A percentile compares a stretch with the other conserved stretches of the same genome.
Conservation (phyloP, 2,329 filamentous ascomycete genomes). For the Colletotrichum noveboracense region DNA sequence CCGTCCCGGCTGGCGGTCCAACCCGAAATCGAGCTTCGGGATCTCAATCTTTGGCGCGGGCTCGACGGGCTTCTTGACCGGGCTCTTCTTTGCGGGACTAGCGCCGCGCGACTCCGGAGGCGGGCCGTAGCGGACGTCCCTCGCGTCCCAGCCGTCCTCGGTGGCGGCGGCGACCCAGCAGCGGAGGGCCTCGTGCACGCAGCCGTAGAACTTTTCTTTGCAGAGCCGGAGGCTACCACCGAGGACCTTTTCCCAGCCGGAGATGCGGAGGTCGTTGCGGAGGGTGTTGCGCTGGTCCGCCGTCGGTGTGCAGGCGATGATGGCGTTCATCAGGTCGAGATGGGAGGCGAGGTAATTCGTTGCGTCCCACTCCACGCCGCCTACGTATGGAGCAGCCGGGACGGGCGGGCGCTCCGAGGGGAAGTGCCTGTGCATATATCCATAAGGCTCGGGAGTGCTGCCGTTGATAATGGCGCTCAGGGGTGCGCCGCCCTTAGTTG, state of each 20-base stretch:
- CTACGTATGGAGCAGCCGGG: conserved; percentile 92
- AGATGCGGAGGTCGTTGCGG: conserved; percentile 78
- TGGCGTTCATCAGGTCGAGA: conserved; percentile 89
- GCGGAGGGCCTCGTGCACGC: conserved; percentile 85
- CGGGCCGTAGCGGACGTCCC: conserved; percentile 79
- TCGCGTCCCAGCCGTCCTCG: conserved; percentile 88
- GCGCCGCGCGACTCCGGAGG: conserved; percentile 41
- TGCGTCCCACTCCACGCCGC: conserved; percentile 97
- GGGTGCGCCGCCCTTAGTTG: conserved; percentile 28
- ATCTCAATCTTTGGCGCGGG: conserved; percentile 67
- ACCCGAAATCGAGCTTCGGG: conserved; percentile 58
- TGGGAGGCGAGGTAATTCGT: conserved; percentile 96
- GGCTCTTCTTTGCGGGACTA: conserved; percentile 53
- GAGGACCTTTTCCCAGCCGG: conserved; percentile 91
- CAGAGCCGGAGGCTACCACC: conserved; percentile 84
- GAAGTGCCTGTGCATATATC: conserved; percentile 76
- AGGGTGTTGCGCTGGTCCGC: conserved; percentile 74
- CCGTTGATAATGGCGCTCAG: conserved; percentile 35
- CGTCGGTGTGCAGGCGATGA: conserved; percentile 81
- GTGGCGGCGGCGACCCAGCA: conserved; percentile 89
- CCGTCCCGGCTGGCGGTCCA: conserved; percentile 28
- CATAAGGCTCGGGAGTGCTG: conserved; percentile 45
- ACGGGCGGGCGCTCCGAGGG: conserved; percentile 87
- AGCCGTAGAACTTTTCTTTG: conserved; percentile 97
- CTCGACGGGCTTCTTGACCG: conserved; percentile 48